Evolutionary conservation across 2,329 filamentous ascomycete species (phyloP), one percentile per base, ranked within the genome.

Genomic region (Exophiala mesophila): DNA sequence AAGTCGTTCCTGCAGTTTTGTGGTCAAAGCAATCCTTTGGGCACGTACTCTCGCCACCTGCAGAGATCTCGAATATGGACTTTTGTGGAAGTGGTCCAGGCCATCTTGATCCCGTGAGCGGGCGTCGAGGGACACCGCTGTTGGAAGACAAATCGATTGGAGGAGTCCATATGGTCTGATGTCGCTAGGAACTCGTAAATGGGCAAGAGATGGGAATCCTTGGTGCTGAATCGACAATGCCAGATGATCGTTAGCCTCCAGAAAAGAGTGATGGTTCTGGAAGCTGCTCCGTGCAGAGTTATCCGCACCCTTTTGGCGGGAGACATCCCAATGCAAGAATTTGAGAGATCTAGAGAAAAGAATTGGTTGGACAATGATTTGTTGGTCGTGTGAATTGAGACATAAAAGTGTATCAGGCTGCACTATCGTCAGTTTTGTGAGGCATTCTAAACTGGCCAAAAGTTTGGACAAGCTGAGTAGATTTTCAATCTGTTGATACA

Each of bases 281-380:
- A 6, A 16, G 4, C 24, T 3, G 3, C 9, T 13, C 19, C 18
- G 18, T n/a, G 34, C 28, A n/a, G 12, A 16, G n/a, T 21, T 6
- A 5, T 5, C 29, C 7, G 21, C n/a, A 19, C 19, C 8, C 12
- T 29, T 4, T 24, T 13, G 23, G 9, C 31, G 12, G 35, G 12
- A 4, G 9, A 70, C 56, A 52, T 80, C 77, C 76, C 77, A 80
- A 53, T 81, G 77, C 3, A 81, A 59, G 47, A 67, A 69, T 40
- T 63, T 63, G 8, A 80, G 61, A n/a, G 60, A 67, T 2, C 60
- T 57, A 0, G 74, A 77, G 4, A 65, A 65, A 19, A 80, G 63
- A 8, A 70, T 55, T 0, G 72, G 70, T 43, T 69, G 67, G 41
- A 71, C 66, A 16, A 72, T 55, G 5, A 52, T 30, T 3, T 26